Evolutionary conservation across 139 green algal genomes (phyloP).

Genomic region (Chlorella sp.): DNA sequence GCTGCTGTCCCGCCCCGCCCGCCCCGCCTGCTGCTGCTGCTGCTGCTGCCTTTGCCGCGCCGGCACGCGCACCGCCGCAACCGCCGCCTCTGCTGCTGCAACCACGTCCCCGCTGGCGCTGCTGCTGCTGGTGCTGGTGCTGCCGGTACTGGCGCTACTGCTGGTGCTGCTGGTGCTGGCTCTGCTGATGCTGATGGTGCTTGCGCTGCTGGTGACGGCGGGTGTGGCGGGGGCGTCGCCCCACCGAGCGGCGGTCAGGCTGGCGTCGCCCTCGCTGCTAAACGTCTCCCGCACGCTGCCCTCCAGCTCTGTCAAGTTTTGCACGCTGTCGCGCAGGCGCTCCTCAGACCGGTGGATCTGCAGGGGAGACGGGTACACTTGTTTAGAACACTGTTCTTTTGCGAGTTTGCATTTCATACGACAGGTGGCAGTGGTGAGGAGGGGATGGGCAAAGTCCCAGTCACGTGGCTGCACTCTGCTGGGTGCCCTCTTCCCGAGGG

Average conservation of each 20-base stretch:
- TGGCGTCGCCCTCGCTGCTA: neutral
- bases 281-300: neutral
- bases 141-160: too few species aligned
- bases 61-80: neutral
- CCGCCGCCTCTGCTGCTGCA: neutral
- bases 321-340: slow-evolving; percentile 38
- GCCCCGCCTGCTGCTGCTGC: slow-evolving; percentile 1
- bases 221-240: neutral
- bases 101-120: neutral
- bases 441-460: too few species aligned
- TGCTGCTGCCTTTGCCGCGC: neutral
- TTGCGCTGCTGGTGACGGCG: neutral
- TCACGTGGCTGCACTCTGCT: too few species aligned
- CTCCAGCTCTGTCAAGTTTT: slow-evolving; percentile 41
- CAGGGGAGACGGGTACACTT: neutral
- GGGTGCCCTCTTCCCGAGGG: too few species aligned
- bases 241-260: neutral
- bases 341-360: slow-evolving; percentile 50
- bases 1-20: neutral
- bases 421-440: neutral
- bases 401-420: too few species aligned
- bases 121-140: too few species aligned
- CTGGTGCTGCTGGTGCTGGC: neutral
- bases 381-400: too few species aligned
- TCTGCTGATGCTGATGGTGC: neutral